Evolutionary conservation across 2,329 filamentous ascomycete species (phyloP).

Genomic region (Colletotrichum viniferum): DNA sequence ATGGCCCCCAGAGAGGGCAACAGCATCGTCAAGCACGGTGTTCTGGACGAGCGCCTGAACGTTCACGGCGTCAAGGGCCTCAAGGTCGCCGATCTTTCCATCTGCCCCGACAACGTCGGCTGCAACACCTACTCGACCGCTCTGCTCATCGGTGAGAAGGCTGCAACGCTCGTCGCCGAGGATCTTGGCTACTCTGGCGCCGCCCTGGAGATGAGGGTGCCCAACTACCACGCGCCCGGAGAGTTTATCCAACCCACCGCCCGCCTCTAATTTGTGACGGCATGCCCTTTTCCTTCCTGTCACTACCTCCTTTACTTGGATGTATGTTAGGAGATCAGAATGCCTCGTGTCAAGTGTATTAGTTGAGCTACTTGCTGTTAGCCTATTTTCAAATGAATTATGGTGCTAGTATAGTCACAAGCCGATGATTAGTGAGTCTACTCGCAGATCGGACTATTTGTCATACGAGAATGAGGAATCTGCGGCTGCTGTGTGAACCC

Average conservation of each 20-base stretch:
- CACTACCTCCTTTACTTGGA: not conserved
- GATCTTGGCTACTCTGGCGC: conserved; percentile 76
- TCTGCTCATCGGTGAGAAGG: conserved; percentile 78
- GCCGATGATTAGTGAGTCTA: not conserved
- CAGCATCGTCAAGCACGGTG: conserved; percentile 80
- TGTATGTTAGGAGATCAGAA: not conserved
- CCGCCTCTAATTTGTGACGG: conserved; percentile 40
- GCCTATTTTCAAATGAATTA: not conserved
- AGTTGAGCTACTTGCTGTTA: not conserved
- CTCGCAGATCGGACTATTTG: not conserved
- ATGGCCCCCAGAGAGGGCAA: conserved; percentile 81
- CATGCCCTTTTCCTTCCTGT: not conserved
- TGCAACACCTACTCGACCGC: conserved; percentile 74
- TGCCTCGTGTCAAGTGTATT: not conserved
- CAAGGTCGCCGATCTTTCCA: conserved; percentile 77
- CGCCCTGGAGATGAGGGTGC: conserved; percentile 79
- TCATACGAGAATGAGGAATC: not conserved
- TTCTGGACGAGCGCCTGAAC: conserved; percentile 77
- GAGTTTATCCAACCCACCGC: conserved; percentile 41
- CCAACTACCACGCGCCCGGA: conserved; percentile 63
- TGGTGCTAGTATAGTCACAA: not conserved
- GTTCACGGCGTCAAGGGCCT: conserved; percentile 78
- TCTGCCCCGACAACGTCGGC: conserved; percentile 81
- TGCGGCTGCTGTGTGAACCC: not conserved
- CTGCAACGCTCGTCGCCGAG: conserved; percentile 70